Percentiles rank a stretch among this genome's conserved stretches.
Evolutionary conservation across 306 rosid genomes (phyloP).

Genomic region (Dryas alaskensis): DNA sequence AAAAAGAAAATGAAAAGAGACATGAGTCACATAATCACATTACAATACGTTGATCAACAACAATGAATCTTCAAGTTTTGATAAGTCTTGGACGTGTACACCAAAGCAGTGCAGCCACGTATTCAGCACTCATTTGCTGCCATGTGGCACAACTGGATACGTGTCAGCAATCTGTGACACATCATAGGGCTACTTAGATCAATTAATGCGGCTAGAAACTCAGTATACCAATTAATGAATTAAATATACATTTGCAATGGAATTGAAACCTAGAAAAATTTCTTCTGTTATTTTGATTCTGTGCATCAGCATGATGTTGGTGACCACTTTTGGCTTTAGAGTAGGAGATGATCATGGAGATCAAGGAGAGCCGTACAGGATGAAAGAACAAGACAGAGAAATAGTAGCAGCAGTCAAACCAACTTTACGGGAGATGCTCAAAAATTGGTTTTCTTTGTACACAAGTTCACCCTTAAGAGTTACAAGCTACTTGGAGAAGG

Average conservation of each 20-base stretch:
- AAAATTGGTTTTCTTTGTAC: constrained; percentile 13
- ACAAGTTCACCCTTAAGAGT: constrained; percentile 1
- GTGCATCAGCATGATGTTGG: background rate
- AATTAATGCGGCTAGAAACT: too few species aligned
- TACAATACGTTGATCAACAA: too few species aligned
- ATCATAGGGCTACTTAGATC: background rate
- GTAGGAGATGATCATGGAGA: background rate
- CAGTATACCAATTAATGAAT: too few species aligned
- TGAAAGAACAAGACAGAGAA: background rate
- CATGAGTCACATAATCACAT: too few species aligned
- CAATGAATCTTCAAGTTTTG: too few species aligned
- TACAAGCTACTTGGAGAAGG: constrained; percentile 18
- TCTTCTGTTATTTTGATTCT: background rate
- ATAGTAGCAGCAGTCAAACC: background rate
- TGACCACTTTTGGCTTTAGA: background rate
- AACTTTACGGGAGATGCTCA: constrained; percentile 3
- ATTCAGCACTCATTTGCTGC: background rate
- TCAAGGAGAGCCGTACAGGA: background rate
- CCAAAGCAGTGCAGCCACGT: background rate
- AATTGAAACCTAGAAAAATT: background rate
- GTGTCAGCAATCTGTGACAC: background rate
- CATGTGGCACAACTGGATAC: background rate
- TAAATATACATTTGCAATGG: background rate
- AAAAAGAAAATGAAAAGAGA: too few species aligned
- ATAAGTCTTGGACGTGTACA: too few species aligned